Evolutionary conservation across 2,329 filamentous ascomycete genomes (phyloP).

Genomic region (Coccinonectria pachysandricola): DNA sequence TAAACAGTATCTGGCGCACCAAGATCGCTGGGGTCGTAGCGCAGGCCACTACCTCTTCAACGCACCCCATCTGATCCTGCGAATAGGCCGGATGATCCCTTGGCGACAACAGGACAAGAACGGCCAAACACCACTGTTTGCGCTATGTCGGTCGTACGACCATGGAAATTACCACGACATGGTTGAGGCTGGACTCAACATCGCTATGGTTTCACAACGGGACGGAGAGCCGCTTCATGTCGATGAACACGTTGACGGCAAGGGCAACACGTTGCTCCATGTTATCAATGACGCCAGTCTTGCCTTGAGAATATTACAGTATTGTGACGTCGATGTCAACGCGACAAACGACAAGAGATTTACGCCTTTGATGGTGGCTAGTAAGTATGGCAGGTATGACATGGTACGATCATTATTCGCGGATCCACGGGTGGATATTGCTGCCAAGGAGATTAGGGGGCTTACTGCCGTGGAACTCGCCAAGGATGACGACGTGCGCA

Average conservation of each 20-base stretch:
- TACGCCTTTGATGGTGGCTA: constrained; percentile 93
- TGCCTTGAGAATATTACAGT: constrained; percentile 62
- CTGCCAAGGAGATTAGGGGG: constrained; percentile 74
- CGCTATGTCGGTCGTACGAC: constrained; percentile 89
- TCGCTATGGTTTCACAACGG: constrained; percentile 63
- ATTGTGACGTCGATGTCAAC: constrained; percentile 92
- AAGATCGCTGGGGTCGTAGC: constrained; percentile 80
- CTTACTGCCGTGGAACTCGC: constrained; percentile 92
- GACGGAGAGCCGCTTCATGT: constrained; percentile 76
- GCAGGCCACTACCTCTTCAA: constrained; percentile 96
- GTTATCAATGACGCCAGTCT: constrained; percentile 81
- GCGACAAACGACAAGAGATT: constrained; percentile 91
- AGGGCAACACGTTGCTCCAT: constrained; percentile 92
- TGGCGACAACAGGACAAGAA: constrained; percentile 93
- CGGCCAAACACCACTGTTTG: constrained; percentile 94
- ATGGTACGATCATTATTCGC: constrained; percentile 82
- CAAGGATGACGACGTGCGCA: constrained; percentile 95
- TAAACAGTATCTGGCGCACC: constrained; percentile 57
- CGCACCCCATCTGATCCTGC: constrained; percentile 66
- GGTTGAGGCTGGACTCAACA: constrained; percentile 71
- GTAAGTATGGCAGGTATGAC: constrained; percentile 93
- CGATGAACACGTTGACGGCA: constrained; percentile 84
- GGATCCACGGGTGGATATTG: constrained; percentile 77
- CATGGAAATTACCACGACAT: constrained; percentile 78
- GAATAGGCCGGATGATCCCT: constrained; percentile 67